Evolutionary conservation across 2,329 filamentous ascomycete species (phyloP), one percentile per base, ranked within the genome.

Genomic region (Hypoxylon sp.): DNA sequence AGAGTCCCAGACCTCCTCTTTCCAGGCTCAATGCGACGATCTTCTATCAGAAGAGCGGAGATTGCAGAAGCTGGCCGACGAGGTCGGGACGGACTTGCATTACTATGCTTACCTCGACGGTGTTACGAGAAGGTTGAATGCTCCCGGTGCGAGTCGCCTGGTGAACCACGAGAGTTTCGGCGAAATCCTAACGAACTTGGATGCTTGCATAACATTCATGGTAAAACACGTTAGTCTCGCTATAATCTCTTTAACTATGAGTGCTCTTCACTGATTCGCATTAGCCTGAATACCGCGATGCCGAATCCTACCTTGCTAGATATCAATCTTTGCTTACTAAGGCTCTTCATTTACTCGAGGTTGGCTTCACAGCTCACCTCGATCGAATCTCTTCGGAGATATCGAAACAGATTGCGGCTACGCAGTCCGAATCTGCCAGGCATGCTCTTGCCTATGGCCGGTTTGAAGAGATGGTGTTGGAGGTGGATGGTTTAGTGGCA

Each of bases 31-130:
- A 80, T 99, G 96, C 81, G 94, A 98, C 77, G 92, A 93, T 63
- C 85, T 99, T 2, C 83, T 98, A 31, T 85, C 88, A 1, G 95
- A 97, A 75, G 94, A 98, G 81, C 89, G 87, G 74, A 89, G 92
- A 25, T 86, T 98, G 44, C 90, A 93, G 69, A 88, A 86, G 72
- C 86, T 99, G 46, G 94, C 94, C 2, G 89, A 97, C 72, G 91
- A 94, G 65, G 91, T 99, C 63, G 91, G 93, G 27, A 92, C 93
- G 25, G 97, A 98, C 74, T 84, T 98, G n/a, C 91, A 95, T 77
- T 98, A 97, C 81, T 99, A 99, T 79, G 89, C 92, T 20, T 98
- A 97, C 77, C 86, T 99, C 5, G 96, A 99, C 71, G 94, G 91
- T 51, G 94, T 95, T 67, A 97, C 94, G 0, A 88, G 95, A 61